A percentile compares a stretch with the other conserved stretches of the same genome.
Conservation (phyloP, 2,329 filamentous ascomycete species). For the Scedosporium apiospermum region DNA sequence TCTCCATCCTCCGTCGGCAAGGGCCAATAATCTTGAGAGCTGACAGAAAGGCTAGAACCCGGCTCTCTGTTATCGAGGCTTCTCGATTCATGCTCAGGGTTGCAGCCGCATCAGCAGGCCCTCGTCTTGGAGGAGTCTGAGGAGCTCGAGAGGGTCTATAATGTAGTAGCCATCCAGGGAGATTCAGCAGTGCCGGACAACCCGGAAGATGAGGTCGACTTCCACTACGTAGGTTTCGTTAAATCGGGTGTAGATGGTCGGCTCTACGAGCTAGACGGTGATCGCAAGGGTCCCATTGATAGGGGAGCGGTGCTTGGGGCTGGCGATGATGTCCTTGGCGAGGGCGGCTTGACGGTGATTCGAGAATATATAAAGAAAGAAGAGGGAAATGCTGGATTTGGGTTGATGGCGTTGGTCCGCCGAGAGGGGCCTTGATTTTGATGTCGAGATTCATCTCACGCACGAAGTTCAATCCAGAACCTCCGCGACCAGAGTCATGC, state of each 20-base stretch:
- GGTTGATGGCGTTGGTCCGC: constrained; percentile 4
- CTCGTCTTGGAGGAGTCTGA: constrained; percentile 61
- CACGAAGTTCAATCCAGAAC: too few relatives aligned
- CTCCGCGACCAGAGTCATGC: too few relatives aligned
- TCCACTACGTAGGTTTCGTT: constrained; percentile 78
- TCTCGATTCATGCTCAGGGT: neutral
- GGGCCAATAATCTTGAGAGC: neutral
- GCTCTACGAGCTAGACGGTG: constrained; percentile 74
- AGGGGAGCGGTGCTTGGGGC: constrained; percentile 40
- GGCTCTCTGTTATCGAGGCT: neutral
- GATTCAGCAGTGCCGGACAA: constrained; percentile 54
- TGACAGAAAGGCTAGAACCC: neutral
- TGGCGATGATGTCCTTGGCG: constrained; percentile 55
- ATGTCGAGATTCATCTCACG: too few relatives aligned
- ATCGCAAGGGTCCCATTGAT: constrained; percentile 62
- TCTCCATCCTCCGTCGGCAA: neutral
- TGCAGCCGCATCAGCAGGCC: constrained; percentile 38
- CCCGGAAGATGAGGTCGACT: constrained; percentile 49
- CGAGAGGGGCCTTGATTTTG: neutral
- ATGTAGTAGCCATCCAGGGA: constrained; percentile 56
- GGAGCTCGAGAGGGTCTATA: constrained; percentile 64
- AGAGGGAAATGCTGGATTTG: neutral
- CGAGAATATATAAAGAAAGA: neutral
- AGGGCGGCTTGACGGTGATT: constrained; percentile 43
- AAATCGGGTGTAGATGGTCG: constrained; percentile 48